Percentiles rank a stretch among this genome's conserved stretches.
phyloP scores from a whole-genome alignment of 768 basidiomycete species.

The Suillus weaverae region DNA sequence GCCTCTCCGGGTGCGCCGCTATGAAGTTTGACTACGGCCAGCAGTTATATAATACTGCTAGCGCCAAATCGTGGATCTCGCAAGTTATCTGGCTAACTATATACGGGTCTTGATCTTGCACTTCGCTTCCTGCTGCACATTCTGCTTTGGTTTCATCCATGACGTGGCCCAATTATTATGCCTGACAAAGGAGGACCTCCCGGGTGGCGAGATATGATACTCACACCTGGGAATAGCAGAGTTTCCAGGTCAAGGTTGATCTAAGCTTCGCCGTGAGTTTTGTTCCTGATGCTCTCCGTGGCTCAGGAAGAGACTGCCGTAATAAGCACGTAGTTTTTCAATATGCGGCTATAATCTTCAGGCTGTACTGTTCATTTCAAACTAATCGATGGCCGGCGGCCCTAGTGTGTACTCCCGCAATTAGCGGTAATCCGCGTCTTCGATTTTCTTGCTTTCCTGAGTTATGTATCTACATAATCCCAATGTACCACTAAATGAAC shows the following conservation, averaged over 20 bases:
- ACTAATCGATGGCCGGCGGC: no score
- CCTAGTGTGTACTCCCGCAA: not conserved
- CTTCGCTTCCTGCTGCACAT: not conserved
- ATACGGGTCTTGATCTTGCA: not conserved
- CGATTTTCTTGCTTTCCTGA: not conserved
- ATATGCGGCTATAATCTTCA: not conserved
- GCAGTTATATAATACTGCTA: not conserved
- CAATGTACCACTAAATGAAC: not conserved
- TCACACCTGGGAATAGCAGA: no score
- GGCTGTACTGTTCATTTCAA: not conserved
- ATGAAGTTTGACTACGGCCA: not conserved
- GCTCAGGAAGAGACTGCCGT: not conserved
- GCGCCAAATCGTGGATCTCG: not conserved
- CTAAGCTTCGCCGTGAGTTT: no score
- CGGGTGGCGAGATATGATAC: no score
- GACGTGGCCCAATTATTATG: not conserved
- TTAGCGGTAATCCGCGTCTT: not conserved
- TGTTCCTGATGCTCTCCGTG: no score
- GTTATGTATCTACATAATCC: not conserved
- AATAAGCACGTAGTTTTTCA: not conserved
- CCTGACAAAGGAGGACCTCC: no score
- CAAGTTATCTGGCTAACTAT: not conserved
- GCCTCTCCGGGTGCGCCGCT: slow-evolving; percentile 12
- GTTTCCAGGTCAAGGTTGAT: no score
- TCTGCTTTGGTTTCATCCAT: not conserved